Base-by-base conservation (phyloP, 2,329 filamentous ascomycete genomes). In the Cladosporium phlei region DNA sequence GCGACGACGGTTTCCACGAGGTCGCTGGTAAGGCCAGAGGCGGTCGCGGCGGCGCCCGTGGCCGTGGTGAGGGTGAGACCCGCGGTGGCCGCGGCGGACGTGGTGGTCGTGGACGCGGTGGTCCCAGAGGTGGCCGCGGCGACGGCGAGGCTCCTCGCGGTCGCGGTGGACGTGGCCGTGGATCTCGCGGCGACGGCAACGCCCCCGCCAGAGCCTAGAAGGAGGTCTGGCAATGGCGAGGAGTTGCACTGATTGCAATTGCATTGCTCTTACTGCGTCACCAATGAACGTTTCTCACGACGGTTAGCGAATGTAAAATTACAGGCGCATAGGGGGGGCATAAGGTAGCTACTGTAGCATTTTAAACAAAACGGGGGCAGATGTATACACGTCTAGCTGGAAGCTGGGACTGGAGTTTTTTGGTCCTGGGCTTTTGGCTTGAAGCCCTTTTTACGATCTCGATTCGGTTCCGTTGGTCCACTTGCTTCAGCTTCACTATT, bases 1-100 rank as follows among this genome's bases (percentile, higher is more conserved):
- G n/a, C n/a, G 52, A 61, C 20, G 85, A 88, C 59, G 85, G 85
- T 19, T 89, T 88, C 74, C 81, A 84, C 50, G 80, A 84, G 59
- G 85, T 88, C 3, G 51, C 58, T 17, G 55, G 58, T 38, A 59
- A 59, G 51, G 48, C 50, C 35, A 53, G 55, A 34, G 66, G 67
- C 42, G 39, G 39, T 22, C 71, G 78, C 51, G 70, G 71, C 42
- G 70, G 69, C 30, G 64, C 65, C 59, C 56, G 69, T 51, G 64
- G 69, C 19, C 62, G 64, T 19, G 58, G 59, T 49, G 69, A 61
- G 17, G 57, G 60, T 35, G 58, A 57, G 29, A 22, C 21, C 17
- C 54, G 50, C 33, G 54, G 59, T 48, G 61, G 61, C 48, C 57
- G 62, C 42, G 54, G 58, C 29, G 57, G 59, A 46, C 57, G 65